phyloP scores from a whole-genome alignment of 2,329 filamentous ascomycete genomes.

The Diaporthe sp. region DNA sequence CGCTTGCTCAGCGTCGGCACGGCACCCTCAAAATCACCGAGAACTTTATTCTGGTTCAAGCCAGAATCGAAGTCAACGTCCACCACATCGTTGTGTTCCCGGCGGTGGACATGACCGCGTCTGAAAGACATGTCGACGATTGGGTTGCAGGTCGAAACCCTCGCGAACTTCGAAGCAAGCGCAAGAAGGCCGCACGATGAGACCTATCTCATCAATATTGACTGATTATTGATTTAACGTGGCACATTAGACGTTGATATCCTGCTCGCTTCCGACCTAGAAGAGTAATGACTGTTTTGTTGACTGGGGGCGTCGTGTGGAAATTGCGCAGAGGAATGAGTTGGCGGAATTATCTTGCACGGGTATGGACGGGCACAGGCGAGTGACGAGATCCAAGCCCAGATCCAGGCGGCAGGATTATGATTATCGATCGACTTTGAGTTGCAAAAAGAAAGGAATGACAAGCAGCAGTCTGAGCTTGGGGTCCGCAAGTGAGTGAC shows the following conservation, averaged over 20 bases:
- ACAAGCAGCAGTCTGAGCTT: constrained; percentile 27
- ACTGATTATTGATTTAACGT: background rate
- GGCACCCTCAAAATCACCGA: background rate
- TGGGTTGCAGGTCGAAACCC: background rate
- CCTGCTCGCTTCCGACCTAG: background rate
- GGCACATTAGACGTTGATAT: constrained; percentile 26
- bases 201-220: constrained; percentile 14
- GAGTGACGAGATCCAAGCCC: background rate
- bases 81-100: background rate
- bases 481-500: constrained; percentile 16
- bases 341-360: background rate
- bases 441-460: constrained; percentile 8
- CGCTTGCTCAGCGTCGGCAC: constrained; percentile 11
- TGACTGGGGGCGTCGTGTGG: constrained; percentile 5
- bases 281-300: constrained; percentile 20
- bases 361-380: background rate
- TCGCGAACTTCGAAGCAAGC: constrained; percentile 3
- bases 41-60: background rate
- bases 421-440: constrained; percentile 4
- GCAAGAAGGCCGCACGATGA: constrained; percentile 2
- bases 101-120: constrained; percentile 33
- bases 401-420: constrained; percentile 13
- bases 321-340: constrained; percentile 12
- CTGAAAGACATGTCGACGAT: constrained; percentile 31
- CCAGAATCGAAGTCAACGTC: background rate